Percentiles rank a stretch among this genome's conserved stretches.
Conservation (phyloP, 2,329 filamentous ascomycete genomes). For the Aspergillus unguis region DNA sequence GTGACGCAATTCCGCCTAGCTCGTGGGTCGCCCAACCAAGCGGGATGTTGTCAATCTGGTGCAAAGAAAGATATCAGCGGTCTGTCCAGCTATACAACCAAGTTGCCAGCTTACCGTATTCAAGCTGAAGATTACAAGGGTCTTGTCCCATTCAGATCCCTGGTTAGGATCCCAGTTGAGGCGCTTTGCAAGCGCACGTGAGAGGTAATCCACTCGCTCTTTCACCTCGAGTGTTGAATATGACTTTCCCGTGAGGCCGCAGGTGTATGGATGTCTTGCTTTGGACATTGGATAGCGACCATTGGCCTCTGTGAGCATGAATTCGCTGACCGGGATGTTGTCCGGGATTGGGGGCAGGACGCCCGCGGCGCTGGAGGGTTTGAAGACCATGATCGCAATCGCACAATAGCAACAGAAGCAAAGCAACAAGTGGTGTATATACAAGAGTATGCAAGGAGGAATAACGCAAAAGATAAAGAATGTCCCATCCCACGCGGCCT, state of each 20-base stretch:
- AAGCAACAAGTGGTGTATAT: background rate
- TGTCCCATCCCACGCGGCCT: background rate
- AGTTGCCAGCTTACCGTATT: slow-evolving; percentile 62
- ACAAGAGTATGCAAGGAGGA: background rate
- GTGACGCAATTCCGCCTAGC: slow-evolving; percentile 69
- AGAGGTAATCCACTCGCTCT: slow-evolving; percentile 63
- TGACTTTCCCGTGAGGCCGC: slow-evolving; percentile 67
- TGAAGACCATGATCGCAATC: slow-evolving; percentile 44
- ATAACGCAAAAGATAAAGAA: background rate
- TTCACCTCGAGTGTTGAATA: slow-evolving; percentile 63
- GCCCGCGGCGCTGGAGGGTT: slow-evolving; percentile 38
- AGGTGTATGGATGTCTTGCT: slow-evolving; percentile 70
- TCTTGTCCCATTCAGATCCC: slow-evolving; percentile 77
- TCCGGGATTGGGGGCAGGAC: slow-evolving; percentile 62
- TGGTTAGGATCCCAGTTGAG: slow-evolving; percentile 67
- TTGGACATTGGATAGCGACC: slow-evolving; percentile 62
- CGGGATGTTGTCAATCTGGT: slow-evolving; percentile 69
- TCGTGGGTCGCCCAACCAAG: slow-evolving; percentile 71
- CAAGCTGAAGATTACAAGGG: slow-evolving; percentile 71
- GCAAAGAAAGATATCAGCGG: background rate
- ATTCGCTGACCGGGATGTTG: slow-evolving; percentile 69
- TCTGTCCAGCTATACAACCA: background rate
- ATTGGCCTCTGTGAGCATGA: slow-evolving; percentile 70
- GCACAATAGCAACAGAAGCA: background rate
- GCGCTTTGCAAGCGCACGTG: slow-evolving; percentile 66